Base-by-base conservation (phyloP, 2,329 filamentous ascomycete genomes). In the Ceratocystis lukuohia region DNA sequence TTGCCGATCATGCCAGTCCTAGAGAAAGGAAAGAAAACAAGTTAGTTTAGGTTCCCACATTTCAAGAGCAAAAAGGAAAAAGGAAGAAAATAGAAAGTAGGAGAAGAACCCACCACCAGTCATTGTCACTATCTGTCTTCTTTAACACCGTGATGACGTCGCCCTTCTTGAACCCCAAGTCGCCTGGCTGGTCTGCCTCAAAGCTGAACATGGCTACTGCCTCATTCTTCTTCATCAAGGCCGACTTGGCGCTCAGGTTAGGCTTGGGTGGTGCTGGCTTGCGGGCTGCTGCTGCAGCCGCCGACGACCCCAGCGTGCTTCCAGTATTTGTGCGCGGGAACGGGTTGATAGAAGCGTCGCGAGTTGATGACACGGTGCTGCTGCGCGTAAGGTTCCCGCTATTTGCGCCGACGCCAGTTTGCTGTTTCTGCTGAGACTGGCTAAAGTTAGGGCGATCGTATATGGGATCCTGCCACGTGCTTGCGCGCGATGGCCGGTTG, bases 101-200 rank as follows among this genome's bases (percentile, higher is more conserved):
- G 6, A 5, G 41, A 65, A 37, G 3, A 50, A 82, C 84, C 71
- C 80, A 88, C 85, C 93, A 97, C 93, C 93, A 97, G 75, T 97
- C 93, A 67, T 91, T 92, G 67, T 90, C 88, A 71, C 88, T 96
- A 3, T 97, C 90, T 4, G 93, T 97, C 76, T 89, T 88, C 80
- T 99, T 96, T 67, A 96, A 75, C 67, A 99, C 91, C 0, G 91
- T 96, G 70, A 99, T 96, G 66, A 97, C 76, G 37, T 99, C 94
- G 22, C 94, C 94, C 80, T 99, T 99, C 79, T 96, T 96, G 77
- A 99, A 99, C 0, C 88, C 90, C 66, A 97, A 75, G 74, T 99
- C 93, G 3, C 93, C 93, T 0, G 91, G 86, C 75, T 96, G 92
- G 72, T 96, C 93, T 0, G 91, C 87, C 69, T 97, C 93, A 73